phyloP scores from a whole-genome alignment of 2,329 filamentous ascomycete species.

The Alternaria sp. region DNA sequence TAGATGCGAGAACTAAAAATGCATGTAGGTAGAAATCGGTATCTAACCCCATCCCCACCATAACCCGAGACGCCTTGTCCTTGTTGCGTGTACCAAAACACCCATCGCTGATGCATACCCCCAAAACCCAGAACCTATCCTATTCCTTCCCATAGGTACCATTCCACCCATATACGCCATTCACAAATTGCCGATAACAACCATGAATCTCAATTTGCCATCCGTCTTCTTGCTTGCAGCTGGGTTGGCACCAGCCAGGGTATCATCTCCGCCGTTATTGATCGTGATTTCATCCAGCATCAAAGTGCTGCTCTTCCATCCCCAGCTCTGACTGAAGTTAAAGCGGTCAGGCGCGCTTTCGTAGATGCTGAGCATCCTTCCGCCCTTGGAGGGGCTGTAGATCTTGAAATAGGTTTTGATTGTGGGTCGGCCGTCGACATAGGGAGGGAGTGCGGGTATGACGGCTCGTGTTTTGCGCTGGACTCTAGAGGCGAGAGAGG shows the following conservation, averaged over 20 bases:
- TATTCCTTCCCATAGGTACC: not conserved
- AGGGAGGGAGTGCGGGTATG: slow-evolving; percentile 57
- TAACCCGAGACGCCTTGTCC: not conserved
- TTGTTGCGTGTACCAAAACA: not conserved
- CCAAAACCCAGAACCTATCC: not conserved
- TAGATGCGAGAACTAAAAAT: not conserved
- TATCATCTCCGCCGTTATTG: slow-evolving; percentile 27
- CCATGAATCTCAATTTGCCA: slow-evolving; percentile 63
- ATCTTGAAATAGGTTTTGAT: slow-evolving; percentile 69
- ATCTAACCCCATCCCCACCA: not conserved
- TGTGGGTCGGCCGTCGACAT: slow-evolving; percentile 62
- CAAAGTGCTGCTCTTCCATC: slow-evolving; percentile 66
- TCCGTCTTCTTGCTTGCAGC: slow-evolving; percentile 50
- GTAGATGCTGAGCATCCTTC: slow-evolving; percentile 64
- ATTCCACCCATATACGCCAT: not conserved
- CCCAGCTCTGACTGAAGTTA: slow-evolving; percentile 67
- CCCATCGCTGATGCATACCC: not conserved
- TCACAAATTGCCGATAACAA: slow-evolving; percentile 61
- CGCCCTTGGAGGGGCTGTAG: slow-evolving; percentile 64
- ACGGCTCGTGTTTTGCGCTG: slow-evolving; percentile 26
- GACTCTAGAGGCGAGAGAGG: slow-evolving; percentile 24
- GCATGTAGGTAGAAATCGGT: not conserved
- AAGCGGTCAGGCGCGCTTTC: slow-evolving; percentile 64
- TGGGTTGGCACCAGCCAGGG: slow-evolving; percentile 11
- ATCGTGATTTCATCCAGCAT: slow-evolving; percentile 57